Base-by-base conservation (phyloP, 768 basidiomycete species). In the Lactarius akahatsu region DNA sequence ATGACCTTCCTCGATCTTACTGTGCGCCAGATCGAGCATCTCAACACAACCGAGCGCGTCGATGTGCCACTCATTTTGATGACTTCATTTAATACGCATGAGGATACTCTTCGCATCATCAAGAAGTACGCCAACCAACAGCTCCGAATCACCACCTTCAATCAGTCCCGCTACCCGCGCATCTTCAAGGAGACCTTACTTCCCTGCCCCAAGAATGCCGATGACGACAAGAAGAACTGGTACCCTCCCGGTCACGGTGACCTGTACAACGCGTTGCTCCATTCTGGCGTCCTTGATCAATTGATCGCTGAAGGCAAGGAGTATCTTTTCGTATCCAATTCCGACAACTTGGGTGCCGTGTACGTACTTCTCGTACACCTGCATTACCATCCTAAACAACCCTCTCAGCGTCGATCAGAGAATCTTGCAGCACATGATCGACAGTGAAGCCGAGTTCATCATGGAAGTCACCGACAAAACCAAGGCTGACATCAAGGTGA, bases 401-500 rank as follows among this genome's bases (percentile, higher is more conserved):
- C 55, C 15, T 34, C 56, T n/a, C 57, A 82, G 86, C 65, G 89
- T 90, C 71, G 89, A 89, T 73, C 80, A 88, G 69, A 83, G 80
- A 70, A 90, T 90, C 73, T 73, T 86, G 65, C 79, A 81, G 67
- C 85, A 87, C 78, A 89, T 90, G 85, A 82, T 87, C 56, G 82
- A 86, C 70, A 78, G 76, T 36, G 79, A 85, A 65, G 81, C 86
- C 60, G 88, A 89, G 75, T 89, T 88, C 78, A 73, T 89, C 71
- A 88, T 87, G 87, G 87, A 90, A 73, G 86, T 90, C 67, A 90
- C 89, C 11, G 89, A 90, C 82, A 90, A 90, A 81, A 90, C 89
- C 72, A 90, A 90, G 79, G 88, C 89, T 36, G 89, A 90, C 71
- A 85, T 90, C 77, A 90, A 90, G 78, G 75, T 71, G 41, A 15